Conservation (phyloP, 352 stramenopile species). For the Elongisporangium senticosum region DNA sequence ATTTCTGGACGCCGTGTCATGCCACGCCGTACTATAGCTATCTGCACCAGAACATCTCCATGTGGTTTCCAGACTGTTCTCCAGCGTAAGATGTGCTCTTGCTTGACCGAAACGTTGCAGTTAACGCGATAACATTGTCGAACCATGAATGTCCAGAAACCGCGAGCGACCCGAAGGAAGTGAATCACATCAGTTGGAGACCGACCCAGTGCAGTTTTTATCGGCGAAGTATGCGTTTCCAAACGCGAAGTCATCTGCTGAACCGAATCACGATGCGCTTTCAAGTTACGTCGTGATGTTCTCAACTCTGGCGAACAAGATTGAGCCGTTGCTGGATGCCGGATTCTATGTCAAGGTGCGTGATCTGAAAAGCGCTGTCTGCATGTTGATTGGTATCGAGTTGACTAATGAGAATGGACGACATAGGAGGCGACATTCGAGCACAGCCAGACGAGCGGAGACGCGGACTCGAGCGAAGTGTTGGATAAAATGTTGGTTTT, state of each 20-base stretch:
- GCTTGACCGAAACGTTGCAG: not conserved
- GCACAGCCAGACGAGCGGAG: slow-evolving; percentile 66
- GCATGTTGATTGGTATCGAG: not conserved
- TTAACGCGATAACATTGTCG: slow-evolving; percentile 3
- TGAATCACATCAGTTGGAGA: slow-evolving; percentile 64
- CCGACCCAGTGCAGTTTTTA: slow-evolving; percentile 44
- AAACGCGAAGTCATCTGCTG: not conserved
- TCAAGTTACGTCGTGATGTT: slow-evolving; percentile 67
- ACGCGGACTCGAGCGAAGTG: slow-evolving; percentile 54
- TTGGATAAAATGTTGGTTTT: slow-evolving; percentile 66
- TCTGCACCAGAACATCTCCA: slow-evolving; percentile 72
- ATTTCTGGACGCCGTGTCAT: slow-evolving; percentile 85
- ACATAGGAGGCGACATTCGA: slow-evolving; percentile 45
- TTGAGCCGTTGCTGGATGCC: slow-evolving; percentile 38
- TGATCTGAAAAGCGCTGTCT: not conserved
- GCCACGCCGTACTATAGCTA: slow-evolving; percentile 86
- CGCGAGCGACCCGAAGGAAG: slow-evolving; percentile 48
- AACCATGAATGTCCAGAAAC: slow-evolving; percentile 31
- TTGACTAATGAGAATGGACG: not conserved
- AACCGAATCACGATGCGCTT: slow-evolving; percentile 21
- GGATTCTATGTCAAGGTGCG: slow-evolving; percentile 44
- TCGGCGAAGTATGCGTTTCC: slow-evolving; percentile 45
- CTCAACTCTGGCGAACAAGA: slow-evolving; percentile 40
- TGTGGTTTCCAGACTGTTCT: slow-evolving; percentile 86
- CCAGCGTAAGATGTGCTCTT: slow-evolving; percentile 34